phyloP scores from a whole-genome alignment of 306 rosid genomes.

The Casuarina glauca region DNA sequence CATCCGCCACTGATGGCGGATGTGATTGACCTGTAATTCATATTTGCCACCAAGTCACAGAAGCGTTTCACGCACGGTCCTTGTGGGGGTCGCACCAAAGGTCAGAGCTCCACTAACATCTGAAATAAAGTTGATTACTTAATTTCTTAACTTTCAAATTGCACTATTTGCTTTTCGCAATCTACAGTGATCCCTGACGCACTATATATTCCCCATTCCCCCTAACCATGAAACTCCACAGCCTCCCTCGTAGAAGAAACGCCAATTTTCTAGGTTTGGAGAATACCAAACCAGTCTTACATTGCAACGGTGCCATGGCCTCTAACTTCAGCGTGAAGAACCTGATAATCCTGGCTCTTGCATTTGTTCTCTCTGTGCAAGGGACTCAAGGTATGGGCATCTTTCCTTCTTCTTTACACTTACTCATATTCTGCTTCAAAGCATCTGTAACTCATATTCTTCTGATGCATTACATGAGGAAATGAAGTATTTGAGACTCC shows the following conservation, averaged over 20 bases:
- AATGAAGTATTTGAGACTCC: too few relatives aligned
- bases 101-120: background rate
- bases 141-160: constrained; percentile 12
- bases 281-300: background rate
- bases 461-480: too few relatives aligned
- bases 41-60: too few relatives aligned
- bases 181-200: constrained; percentile 9
- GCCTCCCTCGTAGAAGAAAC: constrained; percentile 17
- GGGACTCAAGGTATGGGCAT: constrained; percentile 45
- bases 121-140: constrained; percentile 16
- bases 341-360: constrained; percentile 36
- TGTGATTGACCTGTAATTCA: constrained; percentile 10
- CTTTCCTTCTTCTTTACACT: background rate
- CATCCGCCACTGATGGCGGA: constrained; percentile 49
- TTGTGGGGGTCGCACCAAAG: too few relatives aligned
- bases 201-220: constrained; percentile 24
- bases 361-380: constrained; percentile 41
- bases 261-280: background rate
- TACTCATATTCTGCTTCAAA: background rate
- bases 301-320: constrained; percentile 38
- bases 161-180: background rate
- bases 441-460: too few relatives aligned
- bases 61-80: too few relatives aligned
- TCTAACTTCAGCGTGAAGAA: constrained; percentile 36
- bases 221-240: constrained; percentile 17